Base-by-base conservation (phyloP, 371 early-diverging fungal species). In the Mortierella sp. region DNA sequence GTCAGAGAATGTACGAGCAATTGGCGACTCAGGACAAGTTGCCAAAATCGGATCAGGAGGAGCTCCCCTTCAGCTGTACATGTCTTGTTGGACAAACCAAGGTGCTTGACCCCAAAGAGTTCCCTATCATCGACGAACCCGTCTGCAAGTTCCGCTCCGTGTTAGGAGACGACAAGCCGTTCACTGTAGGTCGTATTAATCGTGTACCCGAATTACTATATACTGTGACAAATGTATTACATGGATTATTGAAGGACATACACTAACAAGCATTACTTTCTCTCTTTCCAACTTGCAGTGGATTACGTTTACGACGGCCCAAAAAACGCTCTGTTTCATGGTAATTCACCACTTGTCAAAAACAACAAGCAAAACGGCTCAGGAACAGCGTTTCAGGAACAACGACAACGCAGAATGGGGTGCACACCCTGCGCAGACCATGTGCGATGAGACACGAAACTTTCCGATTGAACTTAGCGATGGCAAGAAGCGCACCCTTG, bases 271-370 rank as follows among this genome's bases (percentile, higher is more conserved):
- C 16, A 7, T n/a, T 28, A 21, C 16, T 28, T 47, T 26, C 10
- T 2, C 11, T 58, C 7, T 24, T 34, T 42, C 19, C 28, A n/a
- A 1, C 0, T 50, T 50, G 3, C 42, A 74, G 75, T 74, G 75
- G 75, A 63, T 44, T 4, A 31, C 55, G 1, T 76, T 76, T 44
- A 54, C 45, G 0, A 70, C 70, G 8, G 38, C 26, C 0, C 16
- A 54, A 10, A 68, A 57, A 16, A 73, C 55, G 1, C 54, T 79
- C 31, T 55, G 68, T 7, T 79, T 74, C 74, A 73, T 73, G 68
- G 55, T 74, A 9, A 34, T 77, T 0, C 45, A 72, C 19, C 74
- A 79, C 13, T n/a, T 77, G 4, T 45, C 45, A 31, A 31, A 21
- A 5, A 45, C 50, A n/a, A 75, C 52, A 0, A 63, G 21, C 21